phyloP scores from a whole-genome alignment of 208 protist genomes.

The Leishmania lainsoni region DNA sequence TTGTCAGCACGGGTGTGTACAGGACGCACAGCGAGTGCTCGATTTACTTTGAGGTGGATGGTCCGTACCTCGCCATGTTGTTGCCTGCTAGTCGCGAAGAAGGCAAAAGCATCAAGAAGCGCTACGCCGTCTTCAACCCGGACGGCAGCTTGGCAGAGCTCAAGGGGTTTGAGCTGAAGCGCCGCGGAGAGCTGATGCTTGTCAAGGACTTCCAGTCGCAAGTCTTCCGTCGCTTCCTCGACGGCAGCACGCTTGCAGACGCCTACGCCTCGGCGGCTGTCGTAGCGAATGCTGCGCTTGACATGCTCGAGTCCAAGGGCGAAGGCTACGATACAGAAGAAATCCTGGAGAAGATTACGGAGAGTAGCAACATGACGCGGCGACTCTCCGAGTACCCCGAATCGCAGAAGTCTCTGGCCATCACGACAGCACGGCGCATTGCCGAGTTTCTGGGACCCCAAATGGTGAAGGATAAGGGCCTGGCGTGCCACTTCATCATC shows the following conservation, averaged over 20 bases:
- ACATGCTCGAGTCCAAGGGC: constrained; percentile 95
- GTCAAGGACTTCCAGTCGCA: constrained; percentile 99
- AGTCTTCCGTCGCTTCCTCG: constrained; percentile 96
- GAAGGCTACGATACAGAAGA: constrained; percentile 94
- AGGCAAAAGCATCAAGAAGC: constrained; percentile 98
- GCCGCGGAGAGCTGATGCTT: constrained; percentile 99
- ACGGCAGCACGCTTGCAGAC: constrained; percentile 94
- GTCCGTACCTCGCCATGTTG: constrained; percentile 99
- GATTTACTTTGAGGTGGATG: constrained; percentile 99
- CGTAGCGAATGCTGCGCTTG: constrained; percentile 97
- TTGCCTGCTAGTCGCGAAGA: constrained; percentile 99
- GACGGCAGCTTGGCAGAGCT: constrained; percentile 98
- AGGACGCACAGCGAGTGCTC: constrained; percentile 93
- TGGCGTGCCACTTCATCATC: constrained; percentile 98
- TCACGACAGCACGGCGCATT: constrained; percentile 97
- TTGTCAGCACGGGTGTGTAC: constrained; percentile 76
- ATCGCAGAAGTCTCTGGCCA: constrained; percentile 98
- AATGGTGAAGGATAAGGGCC: constrained; percentile 98
- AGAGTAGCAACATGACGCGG: constrained; percentile 97
- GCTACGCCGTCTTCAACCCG: constrained; percentile 99
- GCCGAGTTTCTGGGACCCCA: constrained; percentile 98
- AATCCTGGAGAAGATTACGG: constrained; percentile 97
- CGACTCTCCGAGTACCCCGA: constrained; percentile 97
- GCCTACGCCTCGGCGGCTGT: constrained; percentile 96
- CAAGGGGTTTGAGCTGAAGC: constrained; percentile 99